Evolutionary conservation across 768 basidiomycete species (phyloP).

Genomic region (Amanita pseudoporphyria): DNA sequence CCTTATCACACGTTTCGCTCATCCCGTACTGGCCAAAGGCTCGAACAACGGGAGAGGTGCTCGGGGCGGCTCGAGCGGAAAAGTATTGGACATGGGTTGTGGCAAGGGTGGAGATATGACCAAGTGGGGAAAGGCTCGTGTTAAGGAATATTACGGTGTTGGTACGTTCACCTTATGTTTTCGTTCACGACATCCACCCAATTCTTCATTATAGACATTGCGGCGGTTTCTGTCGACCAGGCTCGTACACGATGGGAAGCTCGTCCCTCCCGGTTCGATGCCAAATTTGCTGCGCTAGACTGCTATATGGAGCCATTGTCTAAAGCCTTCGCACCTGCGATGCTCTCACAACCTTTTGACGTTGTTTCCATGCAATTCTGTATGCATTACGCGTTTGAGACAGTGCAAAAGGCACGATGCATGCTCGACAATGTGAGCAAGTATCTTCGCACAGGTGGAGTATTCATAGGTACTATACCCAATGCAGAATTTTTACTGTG

Average conservation of each 20-base stretch:
- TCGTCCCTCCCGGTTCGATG: constrained; percentile 53
- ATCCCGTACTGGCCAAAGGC: constrained; percentile 49
- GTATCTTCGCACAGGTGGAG: constrained; percentile 73
- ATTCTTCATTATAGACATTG: constrained; percentile 59
- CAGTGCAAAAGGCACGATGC: constrained; percentile 71
- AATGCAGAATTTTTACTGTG: constrained; percentile 80
- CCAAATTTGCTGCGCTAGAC: constrained; percentile 78
- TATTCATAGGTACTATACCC: constrained; percentile 97
- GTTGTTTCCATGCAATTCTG: constrained; percentile 99
- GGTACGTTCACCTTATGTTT: constrained; percentile 35
- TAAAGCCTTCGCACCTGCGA: constrained; percentile 53
- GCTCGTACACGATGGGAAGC: constrained; percentile 66
- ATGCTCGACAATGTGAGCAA: constrained; percentile 89
- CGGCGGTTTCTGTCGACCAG: constrained; percentile 80
- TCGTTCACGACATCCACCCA: constrained; percentile 1
- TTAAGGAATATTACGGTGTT: constrained; percentile 70
- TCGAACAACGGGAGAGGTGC: constrained; percentile 17
- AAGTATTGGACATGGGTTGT: constrained; percentile 93
- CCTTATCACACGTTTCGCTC: constrained; percentile 83
- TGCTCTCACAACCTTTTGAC: constrained; percentile 69
- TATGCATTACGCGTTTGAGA: constrained; percentile 99
- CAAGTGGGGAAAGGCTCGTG: constrained; percentile 88
- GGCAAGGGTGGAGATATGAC: constrained; percentile 98
- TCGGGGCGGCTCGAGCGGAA: constrained; percentile 36
- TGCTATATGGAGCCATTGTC: constrained; percentile 74